Percentiles rank a stretch among this genome's conserved stretches.
Conservation (phyloP, 2,329 filamentous ascomycete genomes). For the Xylaria digitata region DNA sequence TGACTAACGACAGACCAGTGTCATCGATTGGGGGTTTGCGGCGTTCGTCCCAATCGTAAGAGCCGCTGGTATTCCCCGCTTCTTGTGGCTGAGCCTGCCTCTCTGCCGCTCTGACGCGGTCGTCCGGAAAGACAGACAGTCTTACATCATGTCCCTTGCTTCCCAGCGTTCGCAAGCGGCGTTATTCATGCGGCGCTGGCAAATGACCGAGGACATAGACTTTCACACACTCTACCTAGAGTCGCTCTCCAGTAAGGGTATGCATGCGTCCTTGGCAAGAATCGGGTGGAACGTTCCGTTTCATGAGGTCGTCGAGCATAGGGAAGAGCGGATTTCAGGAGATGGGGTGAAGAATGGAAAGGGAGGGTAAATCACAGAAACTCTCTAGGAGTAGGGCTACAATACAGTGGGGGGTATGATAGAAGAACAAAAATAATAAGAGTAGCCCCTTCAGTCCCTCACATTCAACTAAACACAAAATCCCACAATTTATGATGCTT, state of each 20-base stretch:
- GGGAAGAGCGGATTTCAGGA: too few relatives aligned
- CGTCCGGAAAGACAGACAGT: neutral
- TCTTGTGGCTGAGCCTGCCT: constrained; percentile 11
- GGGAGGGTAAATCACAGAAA: too few relatives aligned
- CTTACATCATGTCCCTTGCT: constrained; percentile 19
- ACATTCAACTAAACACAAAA: too few relatives aligned
- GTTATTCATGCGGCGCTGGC: constrained; percentile 14
- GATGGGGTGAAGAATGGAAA: too few relatives aligned
- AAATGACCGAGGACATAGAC: constrained; percentile 1
- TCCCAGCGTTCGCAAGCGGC: constrained; percentile 16
- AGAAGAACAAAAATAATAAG: too few relatives aligned
- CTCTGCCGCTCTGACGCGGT: neutral
- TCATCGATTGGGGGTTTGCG: constrained; percentile 15
- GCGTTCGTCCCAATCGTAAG: constrained; percentile 18
- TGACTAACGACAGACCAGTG: neutral
- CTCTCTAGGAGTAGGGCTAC: too few relatives aligned
- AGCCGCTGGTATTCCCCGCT: constrained; percentile 18
- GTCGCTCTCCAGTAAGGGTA: constrained; percentile 22
- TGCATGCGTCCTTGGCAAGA: constrained; percentile 20
- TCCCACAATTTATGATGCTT: too few relatives aligned
- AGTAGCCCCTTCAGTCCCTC: too few relatives aligned
- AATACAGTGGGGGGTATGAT: too few relatives aligned
- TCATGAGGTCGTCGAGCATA: neutral
- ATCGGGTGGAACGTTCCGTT: constrained; percentile 14
- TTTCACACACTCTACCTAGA: constrained; percentile 21